Base-by-base conservation (phyloP, 805 yeast genomes). In the Yueomyces sinensis region DNA sequence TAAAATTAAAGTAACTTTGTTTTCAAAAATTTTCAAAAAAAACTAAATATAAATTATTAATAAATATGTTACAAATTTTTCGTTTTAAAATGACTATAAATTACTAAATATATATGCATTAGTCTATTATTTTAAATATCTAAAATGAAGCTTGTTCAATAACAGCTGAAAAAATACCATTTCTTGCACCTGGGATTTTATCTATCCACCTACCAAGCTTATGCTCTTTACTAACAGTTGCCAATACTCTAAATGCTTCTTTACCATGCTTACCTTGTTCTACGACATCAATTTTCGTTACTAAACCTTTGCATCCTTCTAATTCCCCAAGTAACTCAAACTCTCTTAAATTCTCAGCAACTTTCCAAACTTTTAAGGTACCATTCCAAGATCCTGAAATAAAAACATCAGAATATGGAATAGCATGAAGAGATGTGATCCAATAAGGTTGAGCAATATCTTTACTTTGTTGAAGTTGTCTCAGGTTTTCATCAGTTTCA, bases 311-410 rank as follows among this genome's bases (percentile, higher is more conserved):
- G 37, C 79, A 77, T 24, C 69, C 66, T 3, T 64, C 53, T 17
- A 87, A 49, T 20, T 67, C 65, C 14, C 80, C 82, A 9, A 82
- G 41, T 6, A 63, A 52, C 24, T 57, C 61, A 52, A 89, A 79
- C 24, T 65, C 60, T 46, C 94, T 70, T 46, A 77, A 51, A 34
- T 72, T 76, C 33, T 71, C 76, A 33, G 68, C 70, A 19, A 89
- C 54, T 49, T 72, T 72, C 97, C 97, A 91, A 31, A 84, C 67
- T 40, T 70, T 74, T 36, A 91, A 56, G 7, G 65, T 54, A 4
- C 97, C 96, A 49, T 74, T 70, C 77, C 83, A 81, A 3, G 97
- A 87, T 1, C 98, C 98, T 11, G 84, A 73, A 30, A 89, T 62
- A 50, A 91, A 83, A 5, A 83, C 56, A 50, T 91, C 86, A 11